phyloP scores from a whole-genome alignment of 257 asterid species.

The Jasminum sambac region DNA sequence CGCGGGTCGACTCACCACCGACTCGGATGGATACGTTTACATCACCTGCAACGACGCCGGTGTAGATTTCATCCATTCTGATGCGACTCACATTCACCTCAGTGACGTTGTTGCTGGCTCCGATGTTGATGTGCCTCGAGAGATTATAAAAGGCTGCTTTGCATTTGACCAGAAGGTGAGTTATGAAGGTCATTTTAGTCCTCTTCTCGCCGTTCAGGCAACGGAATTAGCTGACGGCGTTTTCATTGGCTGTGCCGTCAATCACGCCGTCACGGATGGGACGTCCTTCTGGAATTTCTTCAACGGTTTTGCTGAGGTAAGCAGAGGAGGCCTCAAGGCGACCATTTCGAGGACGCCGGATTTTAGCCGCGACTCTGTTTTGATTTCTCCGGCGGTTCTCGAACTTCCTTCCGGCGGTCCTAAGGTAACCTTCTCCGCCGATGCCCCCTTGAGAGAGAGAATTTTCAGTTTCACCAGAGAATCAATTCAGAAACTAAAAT shows the following conservation, averaged over 20 bases:
- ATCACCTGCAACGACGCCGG: constrained; percentile 37
- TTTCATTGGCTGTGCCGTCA: constrained; percentile 24
- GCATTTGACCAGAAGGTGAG: constrained; percentile 33
- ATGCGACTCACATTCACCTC: constrained; percentile 26
- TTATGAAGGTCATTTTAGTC: constrained; percentile 31
- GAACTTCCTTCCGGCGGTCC: not conserved
- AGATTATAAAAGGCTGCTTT: constrained; percentile 25
- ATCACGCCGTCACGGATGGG: constrained; percentile 47
- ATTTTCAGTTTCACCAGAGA: constrained; percentile 13
- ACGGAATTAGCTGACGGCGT: constrained; percentile 42
- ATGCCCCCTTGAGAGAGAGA: constrained; percentile 4
- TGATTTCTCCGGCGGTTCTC: constrained; percentile 8
- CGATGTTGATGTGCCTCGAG: constrained; percentile 21
- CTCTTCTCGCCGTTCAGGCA: constrained; percentile 37
- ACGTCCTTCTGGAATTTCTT: constrained; percentile 52
- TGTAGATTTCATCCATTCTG: constrained; percentile 37
- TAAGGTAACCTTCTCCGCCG: not conserved
- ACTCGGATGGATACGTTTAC: constrained; percentile 22
- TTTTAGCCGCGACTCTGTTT: not conserved
- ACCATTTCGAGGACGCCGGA: constrained; percentile 26
- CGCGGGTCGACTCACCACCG: constrained; percentile 50
- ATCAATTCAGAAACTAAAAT: constrained; percentile 10
- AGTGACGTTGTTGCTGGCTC: constrained; percentile 11
- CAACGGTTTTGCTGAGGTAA: constrained; percentile 38
- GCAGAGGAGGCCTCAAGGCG: constrained; percentile 30